Base-by-base conservation (phyloP, 1,139 yeast species). In the Magnusiomyces suaveolens region DNA sequence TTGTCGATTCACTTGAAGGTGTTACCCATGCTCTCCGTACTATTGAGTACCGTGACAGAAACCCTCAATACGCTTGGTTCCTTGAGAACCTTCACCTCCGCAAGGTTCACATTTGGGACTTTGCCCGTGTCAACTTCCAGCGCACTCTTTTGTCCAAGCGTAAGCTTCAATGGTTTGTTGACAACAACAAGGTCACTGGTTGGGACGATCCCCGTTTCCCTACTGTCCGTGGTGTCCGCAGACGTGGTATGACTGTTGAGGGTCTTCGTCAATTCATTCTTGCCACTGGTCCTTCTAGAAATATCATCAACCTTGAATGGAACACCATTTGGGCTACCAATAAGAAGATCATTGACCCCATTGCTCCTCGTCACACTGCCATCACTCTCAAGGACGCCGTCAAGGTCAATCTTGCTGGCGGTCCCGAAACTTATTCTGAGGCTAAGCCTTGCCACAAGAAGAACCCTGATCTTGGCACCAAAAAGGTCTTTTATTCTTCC, bases 191-290 rank as follows among this genome's bases (percentile, higher is more conserved):
- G 64, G 98, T 92, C 58, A 66, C 79, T 41, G 89, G 88, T 74
- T 92, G 98, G 98, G 96, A 90, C 68, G 98, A 92, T 73, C 97
- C 98, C 65, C 81, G 98, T 72, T 92, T 92, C 89, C 98, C 98
- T 63, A 92, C 98, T 51, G 96, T 90, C 46, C 83, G 96, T 74
- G 97, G 97, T 76, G 96, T 90, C 54, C 87, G 97, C 78, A 84
- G 97, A 79, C 86, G 98, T 77, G 98, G 98, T 77, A 92, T 92
- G 97, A 83, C 96, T 48, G 94, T 92, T 60, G 97, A 92, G 75
- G 97, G 97, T 62, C 81, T 92, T 71, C 82, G 92, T 72, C 86
- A 86, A 76, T 92, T 90, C 66, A 87, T 92, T 63, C 78, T 92
- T 60, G 80, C 95, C 53, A 97, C 92, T 76, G 98, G 98, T 67